Base-by-base conservation (phyloP, 495 filamentous ascomycete genomes). In the Hyaloscypha bicolor region DNA sequence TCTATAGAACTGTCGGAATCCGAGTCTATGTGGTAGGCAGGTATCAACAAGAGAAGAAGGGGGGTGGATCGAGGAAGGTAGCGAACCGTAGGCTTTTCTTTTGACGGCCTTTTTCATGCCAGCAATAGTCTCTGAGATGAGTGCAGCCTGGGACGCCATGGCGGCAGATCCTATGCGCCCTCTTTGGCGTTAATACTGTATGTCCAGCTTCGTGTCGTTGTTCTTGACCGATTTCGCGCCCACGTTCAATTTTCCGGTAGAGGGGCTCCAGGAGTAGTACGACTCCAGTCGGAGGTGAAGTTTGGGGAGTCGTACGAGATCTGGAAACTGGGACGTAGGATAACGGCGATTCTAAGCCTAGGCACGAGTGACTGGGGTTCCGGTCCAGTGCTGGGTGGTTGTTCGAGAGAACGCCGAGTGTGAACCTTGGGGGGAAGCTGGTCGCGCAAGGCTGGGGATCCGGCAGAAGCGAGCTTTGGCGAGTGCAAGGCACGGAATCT, bases 1-100 rank as follows among this genome's bases (percentile, higher is more conserved):
- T 87, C 85, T 72, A 95, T 91, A 53, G 88, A 86, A 69, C 92
- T 91, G 76, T 97, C 95, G 25, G 92, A 92, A 73, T 94, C 93
- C 55, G 91, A 91, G 58, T 91, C 93, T 97, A 74, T 42, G 33
- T 37, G n/a, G 42, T 32, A 16, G 45, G 32, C 45, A 30, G 6
- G 31, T 16, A 55, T 25, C 16, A 65, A 56, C 58, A 66, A 33
- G 60, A 37, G n/a, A 9, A 12, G 29, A 6, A 37, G n/a, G n/a
- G 19, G 8, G 12, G 56, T 21, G 5, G 9, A 21, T 30, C 9
- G 39, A n/a, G 32, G n/a, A 56, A 29, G 42, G 12, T 30, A 53
- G 19, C 79, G 64, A 76, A 90, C 87, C 84, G 22, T 89, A 85
- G 70, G 83, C 79, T 72, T 86, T 83, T 71, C 84, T 82, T 71